Conservation (phyloP, 106 monocot species). For the Agapanthus africanus region DNA sequence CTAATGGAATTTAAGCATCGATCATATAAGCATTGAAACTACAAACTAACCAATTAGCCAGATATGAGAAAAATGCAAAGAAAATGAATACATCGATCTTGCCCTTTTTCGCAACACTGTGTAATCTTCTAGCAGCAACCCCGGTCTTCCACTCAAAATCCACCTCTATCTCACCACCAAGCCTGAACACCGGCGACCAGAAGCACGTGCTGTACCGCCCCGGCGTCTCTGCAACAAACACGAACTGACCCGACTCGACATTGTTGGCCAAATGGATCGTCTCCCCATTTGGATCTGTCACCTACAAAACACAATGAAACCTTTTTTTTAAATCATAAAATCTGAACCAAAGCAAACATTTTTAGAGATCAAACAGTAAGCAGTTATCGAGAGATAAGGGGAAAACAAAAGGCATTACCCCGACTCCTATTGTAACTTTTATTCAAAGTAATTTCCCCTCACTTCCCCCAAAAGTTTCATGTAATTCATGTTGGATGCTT, state of each 20-base stretch:
- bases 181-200: conserved; percentile 7
- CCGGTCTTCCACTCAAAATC: conserved; percentile 6
- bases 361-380: not conserved
- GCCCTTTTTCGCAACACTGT: not conserved
- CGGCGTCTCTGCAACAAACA: not conserved
- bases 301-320: not conserved
- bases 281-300: conserved; percentile 1
- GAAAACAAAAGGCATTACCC: not conserved
- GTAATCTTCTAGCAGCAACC: not conserved
- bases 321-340: not conserved
- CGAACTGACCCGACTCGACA: not conserved
- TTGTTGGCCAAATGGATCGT: not conserved
- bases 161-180: not conserved
- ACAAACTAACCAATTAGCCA: not conserved
- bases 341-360: not conserved
- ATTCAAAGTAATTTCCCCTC: too few relatives aligned
- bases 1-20: too few relatives aligned
- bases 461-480: too few relatives aligned
- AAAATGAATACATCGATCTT: not conserved
- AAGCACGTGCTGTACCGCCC: not conserved
- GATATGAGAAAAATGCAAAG: not conserved
- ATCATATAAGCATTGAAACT: too few relatives aligned
- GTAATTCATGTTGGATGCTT: too few relatives aligned
- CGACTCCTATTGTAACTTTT: too few relatives aligned
- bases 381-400: not conserved